Evolutionary conservation across 495 filamentous ascomycete genomes (phyloP).

Genomic region (Clavariopsis aquatica): DNA sequence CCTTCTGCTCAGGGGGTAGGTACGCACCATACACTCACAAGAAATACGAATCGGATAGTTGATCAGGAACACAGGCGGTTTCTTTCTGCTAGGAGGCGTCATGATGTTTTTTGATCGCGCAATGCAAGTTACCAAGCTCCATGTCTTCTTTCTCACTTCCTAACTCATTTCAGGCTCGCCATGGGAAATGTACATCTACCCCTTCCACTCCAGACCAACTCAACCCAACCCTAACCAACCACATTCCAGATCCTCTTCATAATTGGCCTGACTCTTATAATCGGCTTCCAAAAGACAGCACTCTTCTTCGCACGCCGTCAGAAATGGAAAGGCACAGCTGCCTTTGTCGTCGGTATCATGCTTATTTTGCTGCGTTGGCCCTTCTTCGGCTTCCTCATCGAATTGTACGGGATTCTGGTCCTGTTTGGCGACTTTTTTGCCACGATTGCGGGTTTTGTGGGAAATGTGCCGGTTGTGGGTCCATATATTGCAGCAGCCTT

Average conservation of each 20-base stretch:
- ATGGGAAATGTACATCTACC: constrained; percentile 74
- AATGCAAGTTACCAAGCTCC: constrained; percentile 58
- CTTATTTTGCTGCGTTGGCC: constrained; percentile 89
- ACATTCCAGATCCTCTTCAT: constrained; percentile 83
- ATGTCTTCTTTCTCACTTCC: constrained; percentile 6
- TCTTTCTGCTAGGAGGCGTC: constrained; percentile 92
- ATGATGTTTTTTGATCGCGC: constrained; percentile 96
- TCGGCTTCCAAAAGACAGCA: constrained; percentile 87
- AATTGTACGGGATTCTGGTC: constrained; percentile 88
- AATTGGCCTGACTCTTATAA: constrained; percentile 89
- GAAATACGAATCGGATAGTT: constrained; percentile 1
- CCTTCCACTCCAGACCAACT: constrained; percentile 1
- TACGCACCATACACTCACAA: constrained; percentile 40
- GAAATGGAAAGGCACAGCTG: constrained; percentile 87
- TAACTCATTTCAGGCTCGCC: constrained; percentile 60
- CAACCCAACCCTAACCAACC: constrained; percentile 11
- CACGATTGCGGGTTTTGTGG: constrained; percentile 85
- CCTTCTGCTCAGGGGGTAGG: constrained; percentile 94
- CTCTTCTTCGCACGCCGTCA: constrained; percentile 91
- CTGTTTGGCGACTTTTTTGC: constrained; percentile 94
- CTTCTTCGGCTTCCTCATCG: constrained; percentile 82
- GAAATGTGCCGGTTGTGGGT: constrained; percentile 81
- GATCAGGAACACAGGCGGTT: constrained; percentile 57
- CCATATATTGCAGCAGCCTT: constrained; percentile 72
- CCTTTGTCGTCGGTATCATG: constrained; percentile 79